Evolutionary conservation across 352 stramenopile species (phyloP).

Genomic region (Poterioochromonas sp.): DNA sequence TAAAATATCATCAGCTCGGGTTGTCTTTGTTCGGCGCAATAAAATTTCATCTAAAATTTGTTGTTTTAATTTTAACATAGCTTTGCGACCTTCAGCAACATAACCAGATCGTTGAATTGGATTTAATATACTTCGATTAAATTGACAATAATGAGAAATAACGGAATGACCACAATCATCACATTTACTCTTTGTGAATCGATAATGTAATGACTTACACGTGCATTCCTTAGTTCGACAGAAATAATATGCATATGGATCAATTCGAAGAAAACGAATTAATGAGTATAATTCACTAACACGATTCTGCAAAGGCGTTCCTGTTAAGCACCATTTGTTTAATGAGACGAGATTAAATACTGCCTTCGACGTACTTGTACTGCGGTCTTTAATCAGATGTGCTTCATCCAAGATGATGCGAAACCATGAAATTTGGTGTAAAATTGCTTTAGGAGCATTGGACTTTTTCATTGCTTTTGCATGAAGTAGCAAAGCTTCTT

Average conservation of each 20-base stretch:
- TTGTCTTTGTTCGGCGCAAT: conserved; percentile 93
- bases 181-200: conserved; percentile 48
- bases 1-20: conserved; percentile 62
- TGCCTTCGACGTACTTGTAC: conserved; percentile 84
- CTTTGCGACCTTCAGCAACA: conserved; percentile 73
- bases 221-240: conserved; percentile 75
- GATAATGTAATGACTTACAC: conserved; percentile 89
- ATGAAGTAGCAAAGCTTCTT: conserved; percentile 41
- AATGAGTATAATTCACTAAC: conserved; percentile 83
- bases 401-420: conserved; percentile 92
- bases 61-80: conserved; percentile 92
- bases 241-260: conserved; percentile 96
- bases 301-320: conserved; percentile 88
- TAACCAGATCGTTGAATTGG: conserved; percentile 83
- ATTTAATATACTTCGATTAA: conserved; percentile 97
- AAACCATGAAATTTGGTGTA: conserved; percentile 91
- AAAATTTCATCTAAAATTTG: conserved; percentile 75
- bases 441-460: conserved; percentile 41
- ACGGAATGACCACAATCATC: conserved; percentile 78
- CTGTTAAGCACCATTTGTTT: conserved; percentile 94
- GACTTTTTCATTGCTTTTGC: conserved; percentile 42
- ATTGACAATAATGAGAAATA: conserved; percentile 93
- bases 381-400: conserved; percentile 79
- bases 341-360: conserved; percentile 89
- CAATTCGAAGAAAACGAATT: conserved; percentile 90